A percentile compares a stretch with the other conserved stretches of the same genome.
phyloP scores from a whole-genome alignment of 179 eudicot species.

The Amaranthus tricolor region DNA sequence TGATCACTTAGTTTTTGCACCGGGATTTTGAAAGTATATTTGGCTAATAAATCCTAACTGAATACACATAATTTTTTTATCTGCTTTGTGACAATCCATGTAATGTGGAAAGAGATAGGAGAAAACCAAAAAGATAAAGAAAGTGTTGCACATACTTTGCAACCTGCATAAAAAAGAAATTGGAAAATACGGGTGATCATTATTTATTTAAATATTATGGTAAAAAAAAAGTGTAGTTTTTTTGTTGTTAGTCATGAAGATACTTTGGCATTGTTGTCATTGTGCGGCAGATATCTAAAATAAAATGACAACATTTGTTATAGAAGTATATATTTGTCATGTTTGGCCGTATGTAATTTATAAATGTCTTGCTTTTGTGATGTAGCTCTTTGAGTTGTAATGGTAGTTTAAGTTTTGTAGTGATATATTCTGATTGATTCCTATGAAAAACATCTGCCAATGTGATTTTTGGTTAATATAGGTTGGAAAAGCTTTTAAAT shows the following conservation, averaged over 20 bases:
- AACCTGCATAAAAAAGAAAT: too few relatives aligned
- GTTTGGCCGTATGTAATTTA: neutral
- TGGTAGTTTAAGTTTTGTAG: neutral
- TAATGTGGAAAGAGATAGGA: too few relatives aligned
- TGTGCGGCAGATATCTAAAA: neutral
- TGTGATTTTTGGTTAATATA: neutral
- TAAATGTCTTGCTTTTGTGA: neutral
- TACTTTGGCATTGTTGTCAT: neutral
- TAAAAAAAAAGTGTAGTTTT: neutral
- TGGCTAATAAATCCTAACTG: too few relatives aligned
- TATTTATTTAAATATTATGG: too few relatives aligned
- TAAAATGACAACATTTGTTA: neutral
- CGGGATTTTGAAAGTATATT: too few relatives aligned
- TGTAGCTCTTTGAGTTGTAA: neutral
- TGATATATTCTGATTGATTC: neutral
- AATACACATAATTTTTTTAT: too few relatives aligned
- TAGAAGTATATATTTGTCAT: neutral
- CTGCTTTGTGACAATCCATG: too few relatives aligned
- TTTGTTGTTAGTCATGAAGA: neutral
- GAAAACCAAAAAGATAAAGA: too few relatives aligned
- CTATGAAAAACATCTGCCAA: neutral
- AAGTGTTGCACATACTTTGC: too few relatives aligned
- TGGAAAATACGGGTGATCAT: too few relatives aligned
- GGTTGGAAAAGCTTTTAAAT: too few relatives aligned
- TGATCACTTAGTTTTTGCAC: too few relatives aligned